Percentiles rank a stretch among this genome's conserved stretches.
Evolutionary conservation across 768 basidiomycete genomes (phyloP).

Genomic region (Lyophyllum shimeji): DNA sequence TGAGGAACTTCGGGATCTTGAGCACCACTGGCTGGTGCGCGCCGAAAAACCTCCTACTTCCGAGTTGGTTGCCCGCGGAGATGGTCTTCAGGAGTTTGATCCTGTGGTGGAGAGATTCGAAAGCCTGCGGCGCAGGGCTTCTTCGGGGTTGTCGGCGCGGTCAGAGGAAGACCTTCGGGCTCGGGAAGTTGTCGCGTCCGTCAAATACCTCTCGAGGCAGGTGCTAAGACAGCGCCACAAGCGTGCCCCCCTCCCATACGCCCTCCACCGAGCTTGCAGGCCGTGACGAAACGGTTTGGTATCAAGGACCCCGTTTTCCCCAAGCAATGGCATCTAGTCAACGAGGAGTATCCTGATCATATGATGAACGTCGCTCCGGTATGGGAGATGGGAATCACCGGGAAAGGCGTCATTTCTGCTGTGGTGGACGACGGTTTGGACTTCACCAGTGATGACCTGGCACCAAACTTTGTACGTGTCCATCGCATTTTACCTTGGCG

Average conservation of each 20-base stretch:
- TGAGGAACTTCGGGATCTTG: conserved; percentile 83
- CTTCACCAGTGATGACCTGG: conserved; percentile 82
- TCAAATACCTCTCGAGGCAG: conserved; percentile 64
- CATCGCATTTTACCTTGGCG: background rate
- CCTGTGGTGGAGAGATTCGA: conserved; percentile 51
- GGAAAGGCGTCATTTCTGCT: conserved; percentile 81
- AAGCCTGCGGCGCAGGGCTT: conserved; percentile 37
- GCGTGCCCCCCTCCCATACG: conserved; percentile 62
- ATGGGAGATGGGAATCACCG: conserved; percentile 91
- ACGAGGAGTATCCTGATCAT: conserved; percentile 76
- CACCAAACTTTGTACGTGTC: conserved; percentile 83
- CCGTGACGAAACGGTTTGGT: conserved; percentile 57
- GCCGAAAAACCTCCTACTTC: conserved; percentile 35
- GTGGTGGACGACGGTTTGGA: conserved; percentile 96
- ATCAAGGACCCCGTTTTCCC: conserved; percentile 83
- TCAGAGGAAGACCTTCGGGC: conserved; percentile 40
- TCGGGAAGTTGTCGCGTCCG: conserved; percentile 49
- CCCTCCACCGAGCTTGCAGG: conserved; percentile 41
- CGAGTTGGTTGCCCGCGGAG: conserved; percentile 29
- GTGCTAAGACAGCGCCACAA: conserved; percentile 66
- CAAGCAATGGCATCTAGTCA: conserved; percentile 94
- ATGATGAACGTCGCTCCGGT: conserved; percentile 91
- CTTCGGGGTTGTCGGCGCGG: conserved; percentile 34
- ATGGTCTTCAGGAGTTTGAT: conserved; percentile 31
- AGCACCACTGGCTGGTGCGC: conserved; percentile 82